Evolutionary conservation across 139 green algal genomes (phyloP).

Genomic region (Pleodorina starrii): DNA sequence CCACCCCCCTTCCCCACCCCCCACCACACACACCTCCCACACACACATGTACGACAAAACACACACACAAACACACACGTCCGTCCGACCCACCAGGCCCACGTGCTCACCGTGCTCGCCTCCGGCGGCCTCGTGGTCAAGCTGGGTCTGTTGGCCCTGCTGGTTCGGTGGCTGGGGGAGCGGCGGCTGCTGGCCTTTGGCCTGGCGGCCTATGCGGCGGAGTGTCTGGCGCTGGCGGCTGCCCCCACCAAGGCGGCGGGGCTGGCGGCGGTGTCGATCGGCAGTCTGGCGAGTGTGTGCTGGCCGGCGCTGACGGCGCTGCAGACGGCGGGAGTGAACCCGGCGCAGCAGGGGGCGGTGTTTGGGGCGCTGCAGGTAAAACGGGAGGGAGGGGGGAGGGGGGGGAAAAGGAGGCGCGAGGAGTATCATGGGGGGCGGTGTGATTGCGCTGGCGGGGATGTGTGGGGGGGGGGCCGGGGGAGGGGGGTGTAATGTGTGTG

Average conservation of each 20-base stretch:
- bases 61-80: too few species aligned
- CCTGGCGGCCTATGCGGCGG: constrained; percentile 33
- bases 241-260: constrained; percentile 54
- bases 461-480: too few species aligned
- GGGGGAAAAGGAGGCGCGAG: too few species aligned
- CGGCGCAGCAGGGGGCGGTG: constrained; percentile 60
- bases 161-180: constrained; percentile 73
- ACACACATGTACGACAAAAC: too few species aligned
- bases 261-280: constrained; percentile 57
- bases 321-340: constrained; percentile 69
- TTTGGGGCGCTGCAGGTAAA: constrained; percentile 76
- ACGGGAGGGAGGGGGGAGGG: not conserved
- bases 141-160: constrained; percentile 66
- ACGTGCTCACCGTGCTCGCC: constrained; percentile 77
- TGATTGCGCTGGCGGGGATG: too few species aligned
- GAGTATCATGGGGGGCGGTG: too few species aligned
- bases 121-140: constrained; percentile 79
- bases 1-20: too few species aligned
- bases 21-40: too few species aligned
- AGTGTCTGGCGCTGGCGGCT: constrained; percentile 66
- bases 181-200: constrained; percentile 69
- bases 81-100: too few species aligned
- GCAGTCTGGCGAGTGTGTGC: constrained; percentile 63
- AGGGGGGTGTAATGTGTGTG: too few species aligned
- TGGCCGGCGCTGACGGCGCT: constrained; percentile 79